Evolutionary conservation across 169 alveolate genomes (phyloP).

Genomic region (Plasmodium coatneyi): DNA sequence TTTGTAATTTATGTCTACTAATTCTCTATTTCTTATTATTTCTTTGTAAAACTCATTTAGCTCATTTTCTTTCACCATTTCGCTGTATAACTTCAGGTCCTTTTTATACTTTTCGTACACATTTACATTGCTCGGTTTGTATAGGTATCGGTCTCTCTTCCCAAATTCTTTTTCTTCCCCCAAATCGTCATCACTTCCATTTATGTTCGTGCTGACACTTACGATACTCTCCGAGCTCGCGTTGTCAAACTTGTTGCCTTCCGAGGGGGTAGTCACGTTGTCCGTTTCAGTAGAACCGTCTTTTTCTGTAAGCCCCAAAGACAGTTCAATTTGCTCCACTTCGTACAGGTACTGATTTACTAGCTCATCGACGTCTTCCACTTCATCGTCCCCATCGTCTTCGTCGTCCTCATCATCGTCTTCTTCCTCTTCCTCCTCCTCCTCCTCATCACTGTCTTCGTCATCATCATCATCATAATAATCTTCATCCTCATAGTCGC

Average conservation of each 20-base stretch:
- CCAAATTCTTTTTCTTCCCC: neutral
- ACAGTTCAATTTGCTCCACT: neutral
- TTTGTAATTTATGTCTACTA: conserved; percentile 23
- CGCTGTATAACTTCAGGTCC: conserved; percentile 15
- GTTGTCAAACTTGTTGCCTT: neutral
- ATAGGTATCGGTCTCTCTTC: neutral
- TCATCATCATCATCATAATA: neutral
- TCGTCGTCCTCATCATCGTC: neutral
- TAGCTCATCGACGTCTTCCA: conserved; percentile 4
- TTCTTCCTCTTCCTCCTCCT: neutral
- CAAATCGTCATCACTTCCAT: neutral
- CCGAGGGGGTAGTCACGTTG: neutral
- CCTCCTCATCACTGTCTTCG: conserved; percentile 4
- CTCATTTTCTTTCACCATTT: conserved; percentile 20
- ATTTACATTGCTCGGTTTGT: neutral
- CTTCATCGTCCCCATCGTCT: conserved; percentile 1
- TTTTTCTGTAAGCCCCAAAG: neutral
- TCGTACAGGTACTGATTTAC: conserved; percentile 4
- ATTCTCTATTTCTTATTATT: conserved; percentile 29
- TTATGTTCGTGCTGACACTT: neutral
- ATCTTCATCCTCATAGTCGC: neutral
- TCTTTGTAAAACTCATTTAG: conserved; percentile 31
- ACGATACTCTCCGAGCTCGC: neutral
- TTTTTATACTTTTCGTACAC: conserved; percentile 3
- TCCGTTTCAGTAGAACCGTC: neutral